Base-by-base conservation (phyloP, 139 green algal species). In the Auxenochlorella protothecoides region DNA sequence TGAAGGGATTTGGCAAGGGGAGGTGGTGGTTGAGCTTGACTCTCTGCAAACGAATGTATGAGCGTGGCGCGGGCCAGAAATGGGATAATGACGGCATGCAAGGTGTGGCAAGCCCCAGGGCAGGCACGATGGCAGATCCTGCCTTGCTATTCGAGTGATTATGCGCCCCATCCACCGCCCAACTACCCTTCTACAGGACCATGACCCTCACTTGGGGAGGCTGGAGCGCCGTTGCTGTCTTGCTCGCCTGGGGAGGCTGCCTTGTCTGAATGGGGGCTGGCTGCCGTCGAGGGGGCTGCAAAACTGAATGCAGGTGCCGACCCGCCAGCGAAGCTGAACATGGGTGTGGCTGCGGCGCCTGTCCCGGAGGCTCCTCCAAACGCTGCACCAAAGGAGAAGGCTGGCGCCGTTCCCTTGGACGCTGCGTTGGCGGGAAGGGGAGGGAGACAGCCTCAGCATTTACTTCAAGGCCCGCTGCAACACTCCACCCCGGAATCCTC, bases 1-100 rank as follows among this genome's bases (percentile, higher is more conserved):
- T 11, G 9, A 11, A 15, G 9, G 57, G 57, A 2, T 15, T 9
- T 11, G 57, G 9, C 57, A 9, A 62, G 57, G 11, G 57, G 73
- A 68, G 4, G 76, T 69, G 6, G 71, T 80, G 55, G 67, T 68
- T 63, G 63, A 54, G 59, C 74, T 78, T 72, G 81, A 85, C 44
- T 78, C 59, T 72, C 72, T 75, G 56, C 9, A 62, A 62, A 15
- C 9, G 57, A 62, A 11, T 11, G 9, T 9, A 62, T 11, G 2
- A 11, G 9, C 9, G 9, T 15, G 57, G 2, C 57, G 57, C 57
- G 52, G 44, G 10, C 6, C 4, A 61, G 59, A 62, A 9, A 15
- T 9, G 9, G 57, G 57, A 62, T 9, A 62, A 62, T 9, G 9
- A 15, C 9, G 11, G 11, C 9, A 62, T 62, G 9, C 9, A 2